A percentile compares a stretch with the other conserved stretches of the same genome.
Evolutionary conservation across 495 filamentous ascomycete genomes (phyloP).

Genomic region (Pseudoneurospora amorphoporcata): DNA sequence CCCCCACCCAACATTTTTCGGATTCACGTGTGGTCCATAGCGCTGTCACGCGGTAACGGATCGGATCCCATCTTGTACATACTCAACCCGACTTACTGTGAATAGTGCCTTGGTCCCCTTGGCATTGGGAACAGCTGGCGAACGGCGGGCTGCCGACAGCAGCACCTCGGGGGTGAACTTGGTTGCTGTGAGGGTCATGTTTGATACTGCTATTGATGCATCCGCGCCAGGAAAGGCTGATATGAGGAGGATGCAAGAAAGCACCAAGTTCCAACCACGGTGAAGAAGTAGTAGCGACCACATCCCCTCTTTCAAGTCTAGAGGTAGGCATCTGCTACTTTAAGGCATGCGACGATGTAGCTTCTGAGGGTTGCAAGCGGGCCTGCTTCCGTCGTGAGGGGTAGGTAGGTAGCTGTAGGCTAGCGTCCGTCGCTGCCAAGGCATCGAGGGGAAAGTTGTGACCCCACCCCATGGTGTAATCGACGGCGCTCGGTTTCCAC

Average conservation of each 20-base stretch:
- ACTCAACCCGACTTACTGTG: constrained; percentile 34
- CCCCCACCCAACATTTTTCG: background rate
- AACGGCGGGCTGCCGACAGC: constrained; percentile 74
- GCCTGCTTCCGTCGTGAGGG: background rate
- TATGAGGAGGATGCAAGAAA: background rate
- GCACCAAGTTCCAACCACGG: background rate
- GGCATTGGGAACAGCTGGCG: constrained; percentile 62
- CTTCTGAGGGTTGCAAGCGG: background rate
- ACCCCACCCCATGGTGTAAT: background rate
- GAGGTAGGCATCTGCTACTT: background rate
- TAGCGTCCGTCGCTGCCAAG: background rate
- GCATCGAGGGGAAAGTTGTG: background rate
- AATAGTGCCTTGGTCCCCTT: constrained; percentile 61
- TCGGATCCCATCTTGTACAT: background rate
- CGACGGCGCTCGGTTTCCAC: background rate
- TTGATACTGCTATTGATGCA: constrained; percentile 1
- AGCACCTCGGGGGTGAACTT: constrained; percentile 76
- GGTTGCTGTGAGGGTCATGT: constrained; percentile 55
- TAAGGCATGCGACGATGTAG: background rate
- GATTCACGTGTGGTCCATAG: background rate
- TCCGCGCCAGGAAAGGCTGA: constrained; percentile 1
- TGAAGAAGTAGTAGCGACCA: background rate
- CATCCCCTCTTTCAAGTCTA: background rate
- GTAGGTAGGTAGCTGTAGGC: background rate
- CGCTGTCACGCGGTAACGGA: background rate